Conservation (phyloP, 495 filamentous ascomycete genomes). For the Cercophora newfieldiana region DNA sequence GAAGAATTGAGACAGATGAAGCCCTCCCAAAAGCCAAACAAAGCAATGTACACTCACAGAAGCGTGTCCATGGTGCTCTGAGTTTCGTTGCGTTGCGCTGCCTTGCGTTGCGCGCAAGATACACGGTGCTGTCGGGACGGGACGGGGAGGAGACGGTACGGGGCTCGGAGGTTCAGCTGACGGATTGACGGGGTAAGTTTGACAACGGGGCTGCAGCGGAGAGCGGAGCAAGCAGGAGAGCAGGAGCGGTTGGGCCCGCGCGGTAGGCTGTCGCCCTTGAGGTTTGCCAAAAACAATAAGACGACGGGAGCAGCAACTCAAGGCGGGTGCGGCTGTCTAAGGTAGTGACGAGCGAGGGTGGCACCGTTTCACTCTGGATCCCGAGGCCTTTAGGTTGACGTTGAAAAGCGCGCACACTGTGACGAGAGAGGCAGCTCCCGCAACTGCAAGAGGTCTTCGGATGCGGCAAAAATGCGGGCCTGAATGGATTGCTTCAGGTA, state of each 20-base stretch:
- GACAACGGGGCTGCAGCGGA: not conserved
- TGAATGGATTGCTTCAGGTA: not conserved
- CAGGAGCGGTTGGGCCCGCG: not conserved
- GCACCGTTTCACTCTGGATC: not conserved
- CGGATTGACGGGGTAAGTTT: not conserved
- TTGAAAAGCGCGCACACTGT: not conserved
- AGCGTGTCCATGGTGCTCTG: constrained; percentile 69
- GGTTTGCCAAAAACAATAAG: not conserved
- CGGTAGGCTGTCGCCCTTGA: not conserved
- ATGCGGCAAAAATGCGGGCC: not conserved
- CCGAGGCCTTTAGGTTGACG: not conserved
- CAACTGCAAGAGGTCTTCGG: not conserved
- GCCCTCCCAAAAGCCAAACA: not conserved
- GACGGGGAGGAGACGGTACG: not conserved
- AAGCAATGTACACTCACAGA: constrained; percentile 58
- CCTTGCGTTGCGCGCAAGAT: too few relatives aligned
- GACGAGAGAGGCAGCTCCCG: too few relatives aligned
- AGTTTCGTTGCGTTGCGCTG: not conserved
- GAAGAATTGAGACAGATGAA: not conserved
- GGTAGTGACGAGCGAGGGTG: not conserved
- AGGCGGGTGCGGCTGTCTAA: not conserved
- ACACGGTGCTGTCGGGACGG: not conserved
- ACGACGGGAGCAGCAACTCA: not conserved
- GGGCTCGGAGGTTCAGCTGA: not conserved
- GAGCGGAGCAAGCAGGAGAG: too few relatives aligned